Evolutionary conservation across 129 eudicot species (phyloP), one percentile per base, ranked within the genome.

Genomic region (Arctium minus): DNA sequence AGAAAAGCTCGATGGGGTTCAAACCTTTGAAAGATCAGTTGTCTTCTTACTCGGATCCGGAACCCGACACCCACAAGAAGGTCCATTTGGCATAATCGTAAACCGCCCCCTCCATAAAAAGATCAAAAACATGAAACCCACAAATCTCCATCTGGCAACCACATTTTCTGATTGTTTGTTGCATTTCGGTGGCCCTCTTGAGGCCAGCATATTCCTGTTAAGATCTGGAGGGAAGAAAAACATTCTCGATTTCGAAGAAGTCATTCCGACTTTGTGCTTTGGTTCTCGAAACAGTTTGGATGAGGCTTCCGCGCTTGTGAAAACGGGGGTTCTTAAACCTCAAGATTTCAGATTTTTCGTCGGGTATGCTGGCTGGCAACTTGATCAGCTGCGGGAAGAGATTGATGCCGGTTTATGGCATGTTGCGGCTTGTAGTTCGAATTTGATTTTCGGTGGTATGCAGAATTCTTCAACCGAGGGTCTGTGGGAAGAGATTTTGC

Each of bases 311-410:
- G 89, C 8, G 17, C 68, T 96, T 79, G 93, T 96, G 72, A 90
- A 90, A 82, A 88, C 91, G 6, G 98, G 98, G 53, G 88, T 84
- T 77, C 87, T 89, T 4, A 84, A 84, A 83, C 91, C 98, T 6
- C 91, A 80, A 36, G 98, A 96, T 84, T 90, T 96, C 71, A 90
- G 89, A 82, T 96, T 96, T 91, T 91, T 93, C 83, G 80, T 88
- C 6, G 99, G 99, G 53, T 96, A 93, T 82, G 95, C 97, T 1
- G 99, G 99, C 33, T 96, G 99, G 99, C 89, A 91, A 77, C 85
- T 90, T 44, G 97, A 96, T 88, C 99, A 96, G 79, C 78, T 96
- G 37, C 86, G 82, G 39, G 95, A 86, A 60, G 99, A 96, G 85
- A 86, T 96, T 72, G 98, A 90, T 42, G 88, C 91, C 0, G 86